Evolutionary conservation across 495 filamentous ascomycete genomes (phyloP), one percentile per base, ranked within the genome.

Genomic region (Penicillium nucicola): DNA sequence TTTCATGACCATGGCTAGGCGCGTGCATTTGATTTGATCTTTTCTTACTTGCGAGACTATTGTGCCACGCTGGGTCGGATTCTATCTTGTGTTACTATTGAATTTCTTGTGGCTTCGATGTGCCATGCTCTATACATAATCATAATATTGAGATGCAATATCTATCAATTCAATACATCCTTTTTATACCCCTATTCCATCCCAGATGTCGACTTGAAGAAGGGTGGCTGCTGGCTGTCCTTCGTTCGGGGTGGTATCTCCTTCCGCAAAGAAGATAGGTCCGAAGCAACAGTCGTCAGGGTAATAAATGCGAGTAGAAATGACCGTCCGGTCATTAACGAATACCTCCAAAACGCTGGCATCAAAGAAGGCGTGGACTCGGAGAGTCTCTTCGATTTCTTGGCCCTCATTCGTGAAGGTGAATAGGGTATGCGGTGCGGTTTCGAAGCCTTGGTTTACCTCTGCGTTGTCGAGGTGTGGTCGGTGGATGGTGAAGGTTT

Each of bases 291-390:
- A 33, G 36, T 57, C 54, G 11, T 42, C 49, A 7, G 53, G 48
- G 7, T 53, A 25, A 40, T 71, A 73, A 1, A 75, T 55, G 0
- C 71, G 60, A 1, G 70, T 75, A 0, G 68, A 63, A 13, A 75
- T 66, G 20, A 58, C 67, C 4, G 67, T 71, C 17, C 71, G 53
- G 13, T 63, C 62, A 39, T 75, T 75, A 1, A 71, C 62, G 18
- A 75, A 73, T 3, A 75, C 64, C 42, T 75, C 69, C 6, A 73
- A 39, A 13, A 75, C 70, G 30, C 65, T 70, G 17, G 20, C 50
- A 30, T 75, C 70, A 34, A 67, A 69, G 39, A 70, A 63, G 3
- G 67, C 70, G 20, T 57, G 70, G 31, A 75, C 58, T 7, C 46
- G 60, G 0, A 75, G 60, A 0, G 57, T 57, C 44, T 75, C 68